phyloP scores from a whole-genome alignment of 257 asterid species.

The Cordia subcordata region DNA sequence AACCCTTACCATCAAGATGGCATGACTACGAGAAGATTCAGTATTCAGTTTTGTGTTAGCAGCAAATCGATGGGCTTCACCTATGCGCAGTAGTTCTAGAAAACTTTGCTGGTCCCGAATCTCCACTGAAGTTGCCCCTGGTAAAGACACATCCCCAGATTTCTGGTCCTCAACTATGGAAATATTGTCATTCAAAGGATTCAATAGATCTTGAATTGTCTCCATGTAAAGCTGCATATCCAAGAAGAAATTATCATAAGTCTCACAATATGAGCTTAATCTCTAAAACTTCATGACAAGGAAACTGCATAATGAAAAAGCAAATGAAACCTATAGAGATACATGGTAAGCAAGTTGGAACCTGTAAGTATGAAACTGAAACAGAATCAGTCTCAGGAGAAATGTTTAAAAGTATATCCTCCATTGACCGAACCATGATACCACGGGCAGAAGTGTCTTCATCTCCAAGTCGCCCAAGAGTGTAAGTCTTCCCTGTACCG shows the following conservation, averaged over 20 bases:
- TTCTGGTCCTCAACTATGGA: conserved; percentile 93
- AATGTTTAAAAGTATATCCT: conserved; percentile 83
- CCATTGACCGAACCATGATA: conserved; percentile 98
- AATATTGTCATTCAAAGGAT: conserved; percentile 92
- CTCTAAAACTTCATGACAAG: conserved; percentile 7
- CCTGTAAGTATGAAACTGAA: conserved; percentile 94
- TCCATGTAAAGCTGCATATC: conserved; percentile 91
- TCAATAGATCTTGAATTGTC: conserved; percentile 84
- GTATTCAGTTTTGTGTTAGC: conserved; percentile 97
- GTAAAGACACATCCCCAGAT: conserved; percentile 92
- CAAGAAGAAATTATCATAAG: conserved; percentile 16
- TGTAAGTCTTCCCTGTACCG: conserved; percentile 97
- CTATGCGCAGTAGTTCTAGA: conserved; percentile 78
- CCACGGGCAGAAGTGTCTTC: conserved; percentile 99
- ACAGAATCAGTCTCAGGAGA: conserved; percentile 74
- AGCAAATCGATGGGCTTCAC: conserved; percentile 97
- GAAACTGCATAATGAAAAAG: conserved; percentile 5
- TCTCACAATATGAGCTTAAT: conserved; percentile 10
- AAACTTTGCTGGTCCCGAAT: conserved; percentile 87
- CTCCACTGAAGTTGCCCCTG: conserved; percentile 92
- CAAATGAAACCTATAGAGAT: conserved; percentile 5
- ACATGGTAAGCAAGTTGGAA: conserved; percentile 16
- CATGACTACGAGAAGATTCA: conserved; percentile 99
- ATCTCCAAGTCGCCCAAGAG: conserved; percentile 94
- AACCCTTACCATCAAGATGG: conserved; percentile 80